Evolutionary conservation across 495 filamentous ascomycete species (phyloP).

Genomic region (Daldinia vernicosa): DNA sequence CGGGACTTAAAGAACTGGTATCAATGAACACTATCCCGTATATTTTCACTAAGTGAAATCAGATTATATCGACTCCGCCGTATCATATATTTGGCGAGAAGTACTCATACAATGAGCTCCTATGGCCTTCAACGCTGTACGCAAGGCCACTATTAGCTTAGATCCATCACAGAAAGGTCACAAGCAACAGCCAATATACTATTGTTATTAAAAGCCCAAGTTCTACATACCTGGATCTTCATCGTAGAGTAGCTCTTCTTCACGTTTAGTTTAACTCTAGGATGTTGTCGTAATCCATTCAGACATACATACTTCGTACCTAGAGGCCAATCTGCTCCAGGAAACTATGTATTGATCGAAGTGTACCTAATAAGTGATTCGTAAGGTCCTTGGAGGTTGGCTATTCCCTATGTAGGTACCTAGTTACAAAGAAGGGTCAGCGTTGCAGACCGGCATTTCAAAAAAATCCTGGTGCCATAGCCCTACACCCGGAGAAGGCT

Average conservation of each 20-base stretch:
- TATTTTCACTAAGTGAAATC: background rate
- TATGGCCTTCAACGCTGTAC: background rate
- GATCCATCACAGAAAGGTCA: background rate
- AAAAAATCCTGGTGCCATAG: constrained; percentile 74
- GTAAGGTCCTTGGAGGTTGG: no score
- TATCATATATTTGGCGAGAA: background rate
- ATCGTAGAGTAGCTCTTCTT: background rate
- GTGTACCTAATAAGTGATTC: background rate
- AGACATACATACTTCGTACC: no score
- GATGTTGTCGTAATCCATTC: background rate
- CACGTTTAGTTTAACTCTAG: background rate
- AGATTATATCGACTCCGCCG: background rate
- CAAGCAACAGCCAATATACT: background rate
- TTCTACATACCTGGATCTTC: no score
- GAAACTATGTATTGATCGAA: background rate
- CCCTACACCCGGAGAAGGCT: constrained; percentile 69
- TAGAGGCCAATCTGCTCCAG: no score
- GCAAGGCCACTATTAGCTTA: background rate
- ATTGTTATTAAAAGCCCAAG: no score
- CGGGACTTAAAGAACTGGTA: background rate
- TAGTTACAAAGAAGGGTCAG: background rate
- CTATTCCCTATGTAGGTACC: no score
- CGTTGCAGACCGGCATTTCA: constrained; percentile 53
- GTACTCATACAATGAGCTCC: background rate
- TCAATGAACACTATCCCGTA: background rate